phyloP scores from a whole-genome alignment of 768 basidiomycete genomes.

The Tylopilus balloui region DNA sequence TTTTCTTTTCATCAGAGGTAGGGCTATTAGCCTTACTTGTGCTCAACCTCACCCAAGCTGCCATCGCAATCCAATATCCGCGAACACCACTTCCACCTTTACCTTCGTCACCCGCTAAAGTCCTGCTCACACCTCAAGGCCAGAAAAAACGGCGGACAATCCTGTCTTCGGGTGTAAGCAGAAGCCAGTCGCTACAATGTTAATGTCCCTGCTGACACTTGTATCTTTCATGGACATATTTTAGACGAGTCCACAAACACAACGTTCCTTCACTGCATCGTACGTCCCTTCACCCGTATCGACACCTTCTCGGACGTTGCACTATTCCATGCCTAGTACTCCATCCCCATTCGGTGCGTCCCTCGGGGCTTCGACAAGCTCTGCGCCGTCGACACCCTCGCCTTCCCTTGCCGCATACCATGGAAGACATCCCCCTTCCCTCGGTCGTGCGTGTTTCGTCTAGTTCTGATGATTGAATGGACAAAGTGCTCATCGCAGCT shows the following conservation, averaged over 20 bases:
- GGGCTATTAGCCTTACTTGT: conserved; percentile 27
- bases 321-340: conserved; percentile 35
- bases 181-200: neutral
- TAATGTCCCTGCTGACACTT: neutral
- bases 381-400: conserved; percentile 33
- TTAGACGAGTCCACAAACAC: conserved; percentile 26
- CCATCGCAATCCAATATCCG: conserved; percentile 35
- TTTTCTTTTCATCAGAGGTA: conserved; percentile 24
- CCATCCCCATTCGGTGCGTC: conserved; percentile 37
- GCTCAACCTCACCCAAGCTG: conserved; percentile 35
- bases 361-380: conserved; percentile 26
- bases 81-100: conserved; percentile 28
- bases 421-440: conserved; percentile 33
- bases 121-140: conserved; percentile 18
- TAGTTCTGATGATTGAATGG: neutral
- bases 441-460: conserved; percentile 32
- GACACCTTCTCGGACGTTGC: conserved; percentile 32
- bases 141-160: conserved; percentile 28
- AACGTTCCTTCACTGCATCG: conserved; percentile 29
- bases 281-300: conserved; percentile 29
- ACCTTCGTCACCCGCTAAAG: conserved; percentile 22
- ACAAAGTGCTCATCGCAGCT: neutral
- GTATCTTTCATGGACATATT: neutral
- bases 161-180: conserved; percentile 22
- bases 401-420: conserved; percentile 39